Evolutionary conservation across 1,284 basidiomycete species (phyloP).

Genomic region (Lignosus rhinocerotis): DNA sequence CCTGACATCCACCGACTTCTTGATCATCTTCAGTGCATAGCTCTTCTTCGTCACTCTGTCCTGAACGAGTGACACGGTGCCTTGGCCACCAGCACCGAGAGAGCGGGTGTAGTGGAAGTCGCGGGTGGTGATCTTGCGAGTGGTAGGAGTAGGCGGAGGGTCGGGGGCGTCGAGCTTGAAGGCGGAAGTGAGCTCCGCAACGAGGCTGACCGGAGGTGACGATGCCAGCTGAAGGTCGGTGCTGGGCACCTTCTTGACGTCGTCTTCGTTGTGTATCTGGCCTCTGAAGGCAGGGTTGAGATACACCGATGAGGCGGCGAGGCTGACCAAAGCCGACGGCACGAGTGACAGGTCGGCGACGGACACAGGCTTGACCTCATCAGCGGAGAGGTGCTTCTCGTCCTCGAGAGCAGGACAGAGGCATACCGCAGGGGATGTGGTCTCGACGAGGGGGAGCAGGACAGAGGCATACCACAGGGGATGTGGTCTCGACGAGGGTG

Average conservation of each 20-base stretch:
- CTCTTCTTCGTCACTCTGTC: slow-evolving; percentile 11
- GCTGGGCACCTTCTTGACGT: not conserved
- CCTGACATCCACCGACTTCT: slow-evolving; percentile 8
- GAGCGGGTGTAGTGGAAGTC: slow-evolving; percentile 19
- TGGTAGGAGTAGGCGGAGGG: not conserved
- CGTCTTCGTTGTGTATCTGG: not conserved
- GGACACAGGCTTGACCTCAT: not conserved
- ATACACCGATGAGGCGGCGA: no score
- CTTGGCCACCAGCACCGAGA: slow-evolving; percentile 27
- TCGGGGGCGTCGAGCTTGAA: not conserved
- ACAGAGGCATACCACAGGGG: not conserved
- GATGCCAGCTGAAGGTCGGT: not conserved
- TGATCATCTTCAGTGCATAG: slow-evolving; percentile 26
- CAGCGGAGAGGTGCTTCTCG: not conserved
- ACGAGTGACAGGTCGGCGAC: not conserved
- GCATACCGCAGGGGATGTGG: not conserved
- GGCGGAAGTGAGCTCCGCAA: not conserved
- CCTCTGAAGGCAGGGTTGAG: not conserved
- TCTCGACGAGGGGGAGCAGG: not conserved
- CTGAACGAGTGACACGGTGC: slow-evolving; percentile 22
- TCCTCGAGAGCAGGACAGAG: not conserved
- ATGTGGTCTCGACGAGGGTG: not conserved
- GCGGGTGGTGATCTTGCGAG: not conserved
- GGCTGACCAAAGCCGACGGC: not conserved
- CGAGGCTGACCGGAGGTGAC: not conserved